Conservation (phyloP, 2,329 filamentous ascomycete species). For the Aureobasidium sp. region DNA sequence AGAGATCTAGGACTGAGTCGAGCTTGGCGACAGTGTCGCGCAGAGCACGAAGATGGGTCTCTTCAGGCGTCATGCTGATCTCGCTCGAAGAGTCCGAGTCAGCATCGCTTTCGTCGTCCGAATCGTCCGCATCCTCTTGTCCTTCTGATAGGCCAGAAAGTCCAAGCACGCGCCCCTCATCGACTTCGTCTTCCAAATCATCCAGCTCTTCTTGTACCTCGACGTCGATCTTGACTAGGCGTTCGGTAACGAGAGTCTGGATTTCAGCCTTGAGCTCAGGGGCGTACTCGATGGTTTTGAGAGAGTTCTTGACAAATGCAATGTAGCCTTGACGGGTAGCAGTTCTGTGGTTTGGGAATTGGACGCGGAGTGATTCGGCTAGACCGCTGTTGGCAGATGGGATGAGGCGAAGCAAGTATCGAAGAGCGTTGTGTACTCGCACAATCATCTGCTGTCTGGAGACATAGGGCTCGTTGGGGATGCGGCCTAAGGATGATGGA, state of each 20-base stretch:
- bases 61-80: constrained; percentile 49
- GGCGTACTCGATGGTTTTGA: constrained; percentile 69
- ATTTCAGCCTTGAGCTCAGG: constrained; percentile 73
- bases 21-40: constrained; percentile 84
- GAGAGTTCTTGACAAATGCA: constrained; percentile 79
- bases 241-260: constrained; percentile 73
- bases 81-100: constrained; percentile 64
- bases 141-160: constrained; percentile 19
- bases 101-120: constrained; percentile 53
- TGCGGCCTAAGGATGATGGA: constrained; percentile 47
- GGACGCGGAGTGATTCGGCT: constrained; percentile 40
- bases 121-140: constrained; percentile 44
- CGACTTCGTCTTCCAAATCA: constrained; percentile 82
- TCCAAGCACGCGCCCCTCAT: constrained; percentile 62
- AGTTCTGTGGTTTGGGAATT: constrained; percentile 43
- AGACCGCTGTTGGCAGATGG: constrained; percentile 70
- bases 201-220: constrained; percentile 92
- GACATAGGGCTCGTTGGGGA: constrained; percentile 52
- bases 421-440: constrained; percentile 68
- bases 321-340: constrained; percentile 74
- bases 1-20: constrained; percentile 78
- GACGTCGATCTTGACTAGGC: constrained; percentile 88
- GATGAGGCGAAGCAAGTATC: constrained; percentile 70
- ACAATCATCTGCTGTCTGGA: constrained; percentile 59
- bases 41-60: constrained; percentile 59